Conservation (phyloP, 2,329 filamentous ascomycete species). For the Zymoseptoria ardabiliae region DNA sequence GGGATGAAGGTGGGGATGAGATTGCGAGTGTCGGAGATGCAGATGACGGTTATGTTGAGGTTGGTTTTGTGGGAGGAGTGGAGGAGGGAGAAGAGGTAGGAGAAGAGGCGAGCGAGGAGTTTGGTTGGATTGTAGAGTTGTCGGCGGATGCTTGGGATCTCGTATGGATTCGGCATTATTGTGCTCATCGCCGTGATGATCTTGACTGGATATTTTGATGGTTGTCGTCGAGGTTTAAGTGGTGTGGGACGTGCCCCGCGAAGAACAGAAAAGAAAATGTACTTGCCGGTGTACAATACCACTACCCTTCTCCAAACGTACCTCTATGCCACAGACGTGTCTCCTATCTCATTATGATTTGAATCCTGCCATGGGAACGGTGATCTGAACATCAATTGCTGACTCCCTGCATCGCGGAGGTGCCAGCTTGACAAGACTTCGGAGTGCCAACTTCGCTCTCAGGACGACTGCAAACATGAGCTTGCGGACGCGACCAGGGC, state of each 20-base stretch:
- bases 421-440: neutral
- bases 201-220: neutral
- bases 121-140: slow-evolving; percentile 30
- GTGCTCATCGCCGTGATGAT: neutral
- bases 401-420: neutral
- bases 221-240: neutral
- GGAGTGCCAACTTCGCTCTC: neutral
- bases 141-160: slow-evolving; percentile 17
- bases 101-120: slow-evolving; percentile 35
- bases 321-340: too few species aligned
- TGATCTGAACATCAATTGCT: neutral
- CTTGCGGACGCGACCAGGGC: neutral
- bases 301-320: too few species aligned
- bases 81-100: slow-evolving; percentile 53
- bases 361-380: too few species aligned
- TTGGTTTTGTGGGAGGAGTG: slow-evolving; percentile 54
- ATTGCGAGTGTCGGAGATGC: slow-evolving; percentile 83
- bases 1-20: slow-evolving; percentile 52
- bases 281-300: neutral
- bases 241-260: neutral
- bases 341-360: too few species aligned
- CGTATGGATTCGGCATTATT: slow-evolving; percentile 11
- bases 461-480: neutral
- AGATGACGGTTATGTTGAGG: slow-evolving; percentile 66
- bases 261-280: too few species aligned